Percentiles rank a stretch among this genome's conserved stretches.
phyloP scores from a whole-genome alignment of 306 rosid genomes.

The Rosa persica region DNA sequence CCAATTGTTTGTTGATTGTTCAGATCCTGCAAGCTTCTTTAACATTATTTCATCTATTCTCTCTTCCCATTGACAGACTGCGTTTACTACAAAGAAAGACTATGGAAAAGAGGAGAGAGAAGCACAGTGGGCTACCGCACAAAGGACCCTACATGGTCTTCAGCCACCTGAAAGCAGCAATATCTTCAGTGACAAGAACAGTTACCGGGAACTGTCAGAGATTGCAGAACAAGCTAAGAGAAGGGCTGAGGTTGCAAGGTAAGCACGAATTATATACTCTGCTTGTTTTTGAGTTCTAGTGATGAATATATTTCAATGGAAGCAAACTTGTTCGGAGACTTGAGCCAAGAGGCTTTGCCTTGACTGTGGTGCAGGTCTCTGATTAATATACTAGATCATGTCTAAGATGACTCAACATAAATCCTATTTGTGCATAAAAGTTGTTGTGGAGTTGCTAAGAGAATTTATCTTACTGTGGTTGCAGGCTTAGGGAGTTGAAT shows the following conservation, averaged over 20 bases:
- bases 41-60: constrained; percentile 8
- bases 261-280: constrained; percentile 17
- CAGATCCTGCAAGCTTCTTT: neutral
- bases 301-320: neutral
- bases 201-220: constrained; percentile 92
- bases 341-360: neutral
- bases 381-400: neutral
- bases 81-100: constrained; percentile 97
- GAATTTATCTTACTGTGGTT: constrained; percentile 3
- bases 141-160: constrained; percentile 96
- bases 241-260: constrained; percentile 99
- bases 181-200: constrained; percentile 61
- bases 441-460: neutral
- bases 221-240: constrained; percentile 97
- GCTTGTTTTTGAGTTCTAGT: neutral
- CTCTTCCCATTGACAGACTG: constrained; percentile 59
- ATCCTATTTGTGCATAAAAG: neutral
- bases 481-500: constrained; percentile 86
- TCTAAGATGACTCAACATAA: neutral
- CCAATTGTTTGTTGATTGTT: neutral
- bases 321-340: neutral
- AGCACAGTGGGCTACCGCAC: constrained; percentile 99
- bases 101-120: constrained; percentile 99
- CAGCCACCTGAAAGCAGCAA: constrained; percentile 78
- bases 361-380: neutral